Base-by-base conservation (phyloP, 2,329 filamentous ascomycete species). In the Verticillium alfalfae region DNA sequence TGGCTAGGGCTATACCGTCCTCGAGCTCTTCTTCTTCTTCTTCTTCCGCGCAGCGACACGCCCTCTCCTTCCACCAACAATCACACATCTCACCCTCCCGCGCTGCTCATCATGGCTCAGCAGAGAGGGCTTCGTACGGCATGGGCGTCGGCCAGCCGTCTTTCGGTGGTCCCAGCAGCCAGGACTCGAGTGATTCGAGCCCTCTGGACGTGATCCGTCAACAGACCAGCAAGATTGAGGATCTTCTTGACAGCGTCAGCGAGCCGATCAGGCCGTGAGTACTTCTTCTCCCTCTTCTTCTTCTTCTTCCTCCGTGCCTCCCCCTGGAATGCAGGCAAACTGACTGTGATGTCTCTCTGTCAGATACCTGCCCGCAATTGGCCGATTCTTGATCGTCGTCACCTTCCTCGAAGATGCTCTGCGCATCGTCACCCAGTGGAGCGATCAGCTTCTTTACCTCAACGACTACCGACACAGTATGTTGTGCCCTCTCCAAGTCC, bases 171-270 rank as follows among this genome's bases (percentile, higher is more conserved):
- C 45, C 63, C 45, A 63, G 26, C 26, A 31, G 55, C 61, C 54
- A 34, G 15, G 64, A 66, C 22, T 60, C 49, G 49, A 45, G 56
- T 37, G 88, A 93, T 70, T 85, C 89, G 57, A 92, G 87, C 75
- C 88, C 90, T 62, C 86, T 99, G 69, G 95, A 97, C 76, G 85
- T 92, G 70, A 92, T 99, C 73, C 86, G 95, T 66, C 87, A 93
- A 76, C 93, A 98, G 78, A 99, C 95, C 59, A 97, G 91, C 88
- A 98, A 97, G 84, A 94, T 99, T 68, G 95, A 99, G 80, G 95
- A 99, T 75, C 79, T 91, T 74, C 78, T 99, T 73, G 95, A 98
- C 77, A 91, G 86, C 34, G 68, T 93, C 71, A 90, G 92, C 71
- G 94, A 97, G 73, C 95, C 95, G 57, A 79, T 98, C 68, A 98